phyloP scores from a whole-genome alignment of 2,329 filamentous ascomycete genomes.

The Scytalidium sp. region DNA sequence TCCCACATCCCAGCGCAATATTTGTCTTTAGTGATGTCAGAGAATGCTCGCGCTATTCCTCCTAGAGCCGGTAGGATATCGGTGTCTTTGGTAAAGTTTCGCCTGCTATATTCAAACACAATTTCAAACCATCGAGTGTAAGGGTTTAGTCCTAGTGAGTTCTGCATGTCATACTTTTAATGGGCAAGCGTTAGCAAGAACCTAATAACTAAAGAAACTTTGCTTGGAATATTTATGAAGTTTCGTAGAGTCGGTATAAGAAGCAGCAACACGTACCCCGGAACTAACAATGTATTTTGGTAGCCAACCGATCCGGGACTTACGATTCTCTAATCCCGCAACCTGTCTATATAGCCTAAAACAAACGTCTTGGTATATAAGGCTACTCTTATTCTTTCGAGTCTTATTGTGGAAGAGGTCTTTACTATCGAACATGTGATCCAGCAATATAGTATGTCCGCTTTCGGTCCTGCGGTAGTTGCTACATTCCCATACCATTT shows the following conservation, averaged over 20 bases:
- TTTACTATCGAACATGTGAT: slow-evolving; percentile 11
- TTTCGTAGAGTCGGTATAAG: background rate
- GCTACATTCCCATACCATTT: slow-evolving; percentile 9
- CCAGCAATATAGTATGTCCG: slow-evolving; percentile 6
- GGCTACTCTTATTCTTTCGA: slow-evolving; percentile 4
- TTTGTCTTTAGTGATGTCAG: slow-evolving; percentile 8
- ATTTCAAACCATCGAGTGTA: slow-evolving; percentile 10
- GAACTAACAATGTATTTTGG: background rate
- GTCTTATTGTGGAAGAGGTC: slow-evolving; percentile 8
- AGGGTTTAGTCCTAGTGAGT: slow-evolving; percentile 5
- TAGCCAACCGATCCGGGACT: background rate
- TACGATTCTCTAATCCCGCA: background rate
- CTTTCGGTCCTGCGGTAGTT: slow-evolving; percentile 4
- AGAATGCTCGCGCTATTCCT: slow-evolving; percentile 8
- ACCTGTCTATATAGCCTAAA: background rate
- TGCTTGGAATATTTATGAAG: no score
- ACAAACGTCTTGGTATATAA: background rate
- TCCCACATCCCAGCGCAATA: slow-evolving; percentile 10
- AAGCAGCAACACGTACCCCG: background rate
- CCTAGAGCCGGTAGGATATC: slow-evolving; percentile 8
- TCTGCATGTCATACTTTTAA: slow-evolving; percentile 3
- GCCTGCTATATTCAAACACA: slow-evolving; percentile 3
- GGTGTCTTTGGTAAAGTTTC: slow-evolving; percentile 6
- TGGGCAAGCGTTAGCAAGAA: slow-evolving; percentile 2
- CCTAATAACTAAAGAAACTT: slow-evolving; percentile 2